Base-by-base conservation (phyloP, 1,139 yeast genomes). In the Geotrichum cucujoidarum region DNA sequence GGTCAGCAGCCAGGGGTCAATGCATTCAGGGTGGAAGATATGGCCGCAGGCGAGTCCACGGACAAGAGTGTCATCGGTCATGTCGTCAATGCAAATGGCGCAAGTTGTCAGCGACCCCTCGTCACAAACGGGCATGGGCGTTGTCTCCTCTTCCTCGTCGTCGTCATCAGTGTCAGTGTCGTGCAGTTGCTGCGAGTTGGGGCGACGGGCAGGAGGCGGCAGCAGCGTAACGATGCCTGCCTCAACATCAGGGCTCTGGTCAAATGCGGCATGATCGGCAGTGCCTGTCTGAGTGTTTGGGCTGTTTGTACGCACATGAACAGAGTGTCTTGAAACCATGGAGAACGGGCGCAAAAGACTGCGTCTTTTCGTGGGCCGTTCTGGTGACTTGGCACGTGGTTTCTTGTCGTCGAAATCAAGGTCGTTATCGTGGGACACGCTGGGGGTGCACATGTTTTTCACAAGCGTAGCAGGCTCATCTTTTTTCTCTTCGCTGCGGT, bases 1-100 rank as follows among this genome's bases (percentile, higher is more conserved):
- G 52, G 77, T 76, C 3, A 80, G 81, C 43, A 87, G 69, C 95
- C 95, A 86, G 1, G 92, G 92, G 57, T 84, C 94, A 44, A 87
- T 72, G 65, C 95, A 87, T 22, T 75, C 81, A 10, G 82, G 73
- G 61, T 87, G 95, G 73, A 81, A 87, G 1, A 83, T 88, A 65
- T 87, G 95, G 2, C 92, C 92, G 67, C 95, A 87, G 10, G 84
- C 69, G 43, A 86, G 71, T 0, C 88, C 87, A 48, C 95, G 75
- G 0, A 86, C 89, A 1, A 66, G 61, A 45, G 83, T 90, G 10
- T 75, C 80, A n/a, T 37, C 40, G 31, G 16, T 22, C 57, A 83
- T 74, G 10, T 68, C 61, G 47, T 85, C 95, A 46, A 85, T 73
- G 65, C 95, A 86, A 55, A 86, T 83, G 17, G 92, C 90, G 70